These are phyloP conservation scores for Solanum chacoense DNA, from an alignment of 305 asterid species.

Conservation along the genomic window DNA sequence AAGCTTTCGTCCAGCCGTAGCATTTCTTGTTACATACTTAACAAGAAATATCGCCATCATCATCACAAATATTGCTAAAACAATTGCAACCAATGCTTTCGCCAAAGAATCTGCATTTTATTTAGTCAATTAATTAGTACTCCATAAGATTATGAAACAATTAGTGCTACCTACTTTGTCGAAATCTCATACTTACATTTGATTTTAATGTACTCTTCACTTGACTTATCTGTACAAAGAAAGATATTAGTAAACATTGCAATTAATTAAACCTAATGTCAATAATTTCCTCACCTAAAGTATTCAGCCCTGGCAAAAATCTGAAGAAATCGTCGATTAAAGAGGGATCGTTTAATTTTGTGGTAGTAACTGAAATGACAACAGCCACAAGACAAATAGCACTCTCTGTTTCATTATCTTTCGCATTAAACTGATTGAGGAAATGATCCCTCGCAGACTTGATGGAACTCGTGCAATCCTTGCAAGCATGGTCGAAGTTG, in stretches of 20 bases:
- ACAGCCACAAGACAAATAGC: conserved; percentile 37
- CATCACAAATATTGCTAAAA: conserved; percentile 29
- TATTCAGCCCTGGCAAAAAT: conserved; percentile 48
- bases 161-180: not conserved
- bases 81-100: conserved; percentile 34
- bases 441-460: conserved; percentile 7
- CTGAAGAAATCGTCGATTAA: conserved; percentile 28
- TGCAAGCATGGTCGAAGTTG: conserved; percentile 35
- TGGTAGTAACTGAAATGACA: conserved; percentile 36
- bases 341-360: conserved; percentile 13
- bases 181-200: conserved; percentile 27
- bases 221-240: conserved; percentile 24
- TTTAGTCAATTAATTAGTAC: not conserved
- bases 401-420: conserved; percentile 18
- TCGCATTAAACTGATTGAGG: not conserved
- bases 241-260: not conserved
- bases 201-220: conserved; percentile 31
- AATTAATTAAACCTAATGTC: not conserved
- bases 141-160: not conserved
- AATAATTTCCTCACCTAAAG: conserved; percentile 25
- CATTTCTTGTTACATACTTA: conserved; percentile 36
- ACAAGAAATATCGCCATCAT: conserved; percentile 31
- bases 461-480: conserved; percentile 29
- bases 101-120: conserved; percentile 23
- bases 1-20: conserved; percentile 21